Base-by-base conservation (phyloP, 2,329 filamentous ascomycete genomes). In the Calonectria pseudoturangicola region DNA sequence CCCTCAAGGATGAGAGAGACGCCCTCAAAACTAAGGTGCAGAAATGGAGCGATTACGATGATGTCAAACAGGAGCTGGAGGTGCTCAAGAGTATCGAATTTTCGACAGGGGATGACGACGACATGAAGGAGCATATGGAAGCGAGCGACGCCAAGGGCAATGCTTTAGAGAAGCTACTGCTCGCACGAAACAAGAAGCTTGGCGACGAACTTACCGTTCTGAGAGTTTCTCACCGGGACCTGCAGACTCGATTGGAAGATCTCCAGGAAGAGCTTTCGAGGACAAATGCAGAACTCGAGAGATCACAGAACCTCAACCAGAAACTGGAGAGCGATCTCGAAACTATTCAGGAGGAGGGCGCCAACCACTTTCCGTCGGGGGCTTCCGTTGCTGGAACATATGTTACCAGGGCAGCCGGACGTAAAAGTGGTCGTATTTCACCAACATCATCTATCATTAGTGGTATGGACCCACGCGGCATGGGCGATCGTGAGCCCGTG, bases 51-150 rank as follows among this genome's bases (percentile, higher is more conserved):
- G 97, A 99, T 83, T 99, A 99, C 82, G 96, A 98, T 41, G 96
- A 98, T 72, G 92, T 99, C 60, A 98, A 97, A 85, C 94, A 97
- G 76, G 97, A 99, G 84, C 89, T 99, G 3, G 96, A 98, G 80
- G 96, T 98, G 73, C 90, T 99, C 73, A 98, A 98, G 90, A 98
- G 96, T 77, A 98, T 99, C 79, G 97, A 99, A 82, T 98, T 99
- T 79, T 94, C 96, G 2, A 96, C 95, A 0, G 96, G 95, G 9
- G 94, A 96, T 74, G 95, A 97, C 73, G 94, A 96, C 58, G 92
- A 93, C 2, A 86, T 88, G 10, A 81, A 84, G 36, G 87, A 87
- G 18, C 77, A 83, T 33, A 76, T 83, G 2, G 86, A 87, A 30
- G 79, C 82, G 6, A 77, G 79, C 50, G 74, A 79, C 39, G 76